Evolutionary conservation across 2,329 filamentous ascomycete species (phyloP).

Genomic region (Knufia fluminis): DNA sequence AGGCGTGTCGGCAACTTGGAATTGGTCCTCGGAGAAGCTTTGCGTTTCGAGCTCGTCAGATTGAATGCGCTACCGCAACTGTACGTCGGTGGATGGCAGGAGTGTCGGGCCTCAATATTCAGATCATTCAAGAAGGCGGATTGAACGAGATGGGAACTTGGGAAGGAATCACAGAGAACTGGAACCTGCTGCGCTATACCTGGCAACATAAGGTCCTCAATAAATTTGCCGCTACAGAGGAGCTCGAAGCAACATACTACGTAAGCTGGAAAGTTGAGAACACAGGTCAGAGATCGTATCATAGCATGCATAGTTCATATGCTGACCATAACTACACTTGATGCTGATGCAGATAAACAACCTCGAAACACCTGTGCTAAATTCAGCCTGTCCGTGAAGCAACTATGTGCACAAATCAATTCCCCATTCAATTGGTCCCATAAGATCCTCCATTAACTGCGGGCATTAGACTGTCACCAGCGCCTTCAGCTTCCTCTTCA

Average conservation of each 20-base stretch:
- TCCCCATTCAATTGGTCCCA: conserved; percentile 13
- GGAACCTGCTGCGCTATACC: background rate
- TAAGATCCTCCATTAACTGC: conserved; percentile 20
- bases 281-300: background rate
- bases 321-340: too few relatives aligned
- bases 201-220: conserved; percentile 1
- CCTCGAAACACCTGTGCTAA: conserved; percentile 5
- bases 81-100: too few relatives aligned
- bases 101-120: too few relatives aligned
- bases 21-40: too few relatives aligned
- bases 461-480: conserved; percentile 21
- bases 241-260: background rate
- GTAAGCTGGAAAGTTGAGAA: background rate
- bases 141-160: too few relatives aligned
- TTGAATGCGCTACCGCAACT: too few relatives aligned
- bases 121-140: too few relatives aligned
- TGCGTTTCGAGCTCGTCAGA: too few relatives aligned
- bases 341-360: background rate
- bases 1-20: too few relatives aligned
- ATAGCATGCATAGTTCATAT: too few relatives aligned
- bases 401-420: background rate
- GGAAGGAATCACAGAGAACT: too few relatives aligned
- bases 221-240: background rate
- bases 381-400: background rate
- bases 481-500: conserved; percentile 23